phyloP scores from a whole-genome alignment of 306 rosid species.

The Prunus kanzakura region DNA sequence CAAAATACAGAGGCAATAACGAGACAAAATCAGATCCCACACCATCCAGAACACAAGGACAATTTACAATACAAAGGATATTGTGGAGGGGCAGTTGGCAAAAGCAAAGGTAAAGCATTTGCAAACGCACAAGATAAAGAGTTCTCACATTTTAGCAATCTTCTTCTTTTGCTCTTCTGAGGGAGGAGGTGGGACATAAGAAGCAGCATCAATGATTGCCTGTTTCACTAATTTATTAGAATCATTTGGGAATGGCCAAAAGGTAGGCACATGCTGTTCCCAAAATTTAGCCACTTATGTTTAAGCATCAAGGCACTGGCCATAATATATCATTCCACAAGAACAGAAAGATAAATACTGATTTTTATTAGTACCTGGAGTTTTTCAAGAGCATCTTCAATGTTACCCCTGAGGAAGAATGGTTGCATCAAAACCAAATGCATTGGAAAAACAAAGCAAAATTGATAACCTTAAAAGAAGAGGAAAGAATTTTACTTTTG shows the following conservation, averaged over 20 bases:
- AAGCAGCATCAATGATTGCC: constrained; percentile 93
- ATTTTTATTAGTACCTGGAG: constrained; percentile 44
- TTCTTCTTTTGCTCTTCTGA: constrained; percentile 96
- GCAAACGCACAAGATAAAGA: constrained; percentile 5
- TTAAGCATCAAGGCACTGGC: neutral
- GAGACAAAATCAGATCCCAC: constrained; percentile 17
- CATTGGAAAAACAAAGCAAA: constrained; percentile 21
- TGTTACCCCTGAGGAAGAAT: constrained; percentile 51
- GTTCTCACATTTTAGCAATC: constrained; percentile 76
- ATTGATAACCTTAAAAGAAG: constrained; percentile 8
- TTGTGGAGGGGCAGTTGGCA: neutral
- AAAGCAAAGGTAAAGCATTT: neutral
- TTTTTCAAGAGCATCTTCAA: constrained; percentile 61
- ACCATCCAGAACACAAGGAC: constrained; percentile 3
- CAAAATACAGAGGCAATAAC: constrained; percentile 24
- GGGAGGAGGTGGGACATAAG: constrained; percentile 97
- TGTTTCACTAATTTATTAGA: constrained; percentile 25
- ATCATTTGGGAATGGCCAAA: neutral
- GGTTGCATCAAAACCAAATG: constrained; percentile 24
- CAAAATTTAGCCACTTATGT: neutral
- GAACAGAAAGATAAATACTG: neutral
- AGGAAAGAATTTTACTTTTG: constrained; percentile 63
- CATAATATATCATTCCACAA: neutral
- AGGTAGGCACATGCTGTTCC: neutral
- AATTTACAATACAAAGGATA: constrained; percentile 11